Percentiles rank a stretch among this genome's conserved stretches.
Conservation (phyloP, 1,284 basidiomycete genomes). For the Veloboletus limbatus region DNA sequence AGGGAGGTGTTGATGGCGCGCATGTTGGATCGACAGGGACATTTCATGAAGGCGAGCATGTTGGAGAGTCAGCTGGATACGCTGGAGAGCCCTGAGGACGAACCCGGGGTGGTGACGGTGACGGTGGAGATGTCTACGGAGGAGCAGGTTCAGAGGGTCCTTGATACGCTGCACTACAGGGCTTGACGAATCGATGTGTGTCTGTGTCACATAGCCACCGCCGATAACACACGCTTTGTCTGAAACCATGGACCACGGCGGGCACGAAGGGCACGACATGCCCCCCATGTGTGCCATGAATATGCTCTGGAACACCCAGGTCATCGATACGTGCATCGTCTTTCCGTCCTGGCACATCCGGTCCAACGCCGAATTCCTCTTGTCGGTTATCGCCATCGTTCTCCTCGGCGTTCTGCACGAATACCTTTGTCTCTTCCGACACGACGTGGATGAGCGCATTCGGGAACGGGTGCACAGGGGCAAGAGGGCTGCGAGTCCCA, state of each 20-base stretch:
- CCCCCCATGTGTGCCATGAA: conserved; percentile 56
- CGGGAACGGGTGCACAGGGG: conserved; percentile 50
- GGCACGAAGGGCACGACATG: conserved; percentile 49
- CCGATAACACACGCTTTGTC: background rate
- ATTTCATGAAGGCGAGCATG: conserved; percentile 91
- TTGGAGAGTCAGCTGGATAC: conserved; percentile 81
- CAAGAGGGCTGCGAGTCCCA: conserved; percentile 35
- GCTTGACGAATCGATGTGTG: too few species aligned
- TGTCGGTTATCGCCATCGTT: conserved; percentile 63
- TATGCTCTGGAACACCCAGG: conserved; percentile 79
- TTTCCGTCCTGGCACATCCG: conserved; percentile 71
- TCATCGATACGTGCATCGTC: conserved; percentile 72
- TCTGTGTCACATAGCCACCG: conserved; percentile 3
- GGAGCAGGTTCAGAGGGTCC: conserved; percentile 47
- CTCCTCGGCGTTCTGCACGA: conserved; percentile 69
- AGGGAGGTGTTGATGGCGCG: conserved; percentile 62
- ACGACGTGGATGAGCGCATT: conserved; percentile 55
- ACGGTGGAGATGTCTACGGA: conserved; percentile 54
- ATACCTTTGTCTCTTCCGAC: conserved; percentile 64
- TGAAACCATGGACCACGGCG: conserved; percentile 42
- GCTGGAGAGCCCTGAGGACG: conserved; percentile 73
- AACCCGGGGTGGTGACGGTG: conserved; percentile 69
- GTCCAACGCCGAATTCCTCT: conserved; percentile 51
- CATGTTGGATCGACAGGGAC: conserved; percentile 70
- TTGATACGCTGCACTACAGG: too few species aligned